Percentiles rank a stretch among this genome's conserved stretches.
Conservation (phyloP, 2,329 filamentous ascomycete species). For the Penicillium sp. region DNA sequence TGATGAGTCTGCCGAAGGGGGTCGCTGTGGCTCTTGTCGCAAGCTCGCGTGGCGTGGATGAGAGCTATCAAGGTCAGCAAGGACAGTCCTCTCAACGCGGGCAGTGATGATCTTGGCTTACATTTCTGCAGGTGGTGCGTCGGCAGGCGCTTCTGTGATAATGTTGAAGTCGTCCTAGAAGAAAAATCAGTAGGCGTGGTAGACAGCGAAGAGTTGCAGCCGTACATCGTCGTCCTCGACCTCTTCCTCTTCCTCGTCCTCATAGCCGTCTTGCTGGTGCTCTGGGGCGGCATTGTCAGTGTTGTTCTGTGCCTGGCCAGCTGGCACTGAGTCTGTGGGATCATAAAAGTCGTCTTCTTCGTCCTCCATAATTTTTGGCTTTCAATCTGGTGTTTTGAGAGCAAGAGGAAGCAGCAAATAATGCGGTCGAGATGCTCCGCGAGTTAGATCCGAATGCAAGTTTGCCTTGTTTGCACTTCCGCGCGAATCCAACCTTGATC, state of each 20-base stretch:
- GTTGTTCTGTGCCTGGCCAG: conserved; percentile 32
- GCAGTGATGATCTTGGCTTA: conserved; percentile 28
- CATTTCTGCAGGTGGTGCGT: conserved; percentile 41
- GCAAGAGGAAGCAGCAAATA: conserved; percentile 12
- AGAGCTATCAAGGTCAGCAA: conserved; percentile 35
- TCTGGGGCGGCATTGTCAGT: conserved; percentile 29
- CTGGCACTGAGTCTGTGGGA: conserved; percentile 41
- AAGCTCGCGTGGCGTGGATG: conserved; percentile 43
- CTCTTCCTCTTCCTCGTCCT: conserved; percentile 46
- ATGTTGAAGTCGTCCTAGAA: conserved; percentile 54
- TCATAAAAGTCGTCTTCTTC: conserved; percentile 52
- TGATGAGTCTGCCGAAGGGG: conserved; percentile 37
- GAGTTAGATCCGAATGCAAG: conserved; percentile 16
- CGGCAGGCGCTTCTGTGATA: conserved; percentile 51
- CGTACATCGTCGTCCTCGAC: conserved; percentile 41
- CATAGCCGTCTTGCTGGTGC: conserved; percentile 39
- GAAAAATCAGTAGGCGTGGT: conserved; percentile 11
- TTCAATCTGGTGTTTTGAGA: conserved; percentile 7
- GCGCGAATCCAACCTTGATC: not conserved
- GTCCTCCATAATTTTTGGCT: conserved; percentile 44
- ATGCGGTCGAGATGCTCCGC: conserved; percentile 18
- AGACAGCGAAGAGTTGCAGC: conserved; percentile 1
- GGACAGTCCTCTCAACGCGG: conserved; percentile 9
- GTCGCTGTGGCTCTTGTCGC: conserved; percentile 39
- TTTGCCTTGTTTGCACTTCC: conserved; percentile 30